Percentiles rank a stretch among this genome's conserved stretches.
Evolutionary conservation across 2,329 filamentous ascomycete species (phyloP).

Genomic region (Diaporthe helianthi): DNA sequence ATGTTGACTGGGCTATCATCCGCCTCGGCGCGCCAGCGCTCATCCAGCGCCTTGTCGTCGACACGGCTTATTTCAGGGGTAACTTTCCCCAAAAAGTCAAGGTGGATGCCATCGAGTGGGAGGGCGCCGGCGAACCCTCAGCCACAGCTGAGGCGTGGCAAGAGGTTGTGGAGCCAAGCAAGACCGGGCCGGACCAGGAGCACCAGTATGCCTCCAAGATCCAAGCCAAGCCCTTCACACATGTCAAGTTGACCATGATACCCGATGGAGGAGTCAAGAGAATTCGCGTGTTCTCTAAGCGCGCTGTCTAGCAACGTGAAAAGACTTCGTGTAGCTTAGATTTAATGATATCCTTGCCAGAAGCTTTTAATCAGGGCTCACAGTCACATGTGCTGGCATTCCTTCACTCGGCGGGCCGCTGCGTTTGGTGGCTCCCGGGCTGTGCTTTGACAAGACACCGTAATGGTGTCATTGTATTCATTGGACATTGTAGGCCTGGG

Average conservation of each 20-base stretch:
- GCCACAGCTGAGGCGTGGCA: slow-evolving; percentile 68
- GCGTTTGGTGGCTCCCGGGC: neutral
- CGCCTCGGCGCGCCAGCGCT: slow-evolving; percentile 71
- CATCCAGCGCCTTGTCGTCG: slow-evolving; percentile 73
- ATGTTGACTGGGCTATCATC: slow-evolving; percentile 84
- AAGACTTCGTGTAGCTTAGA: neutral
- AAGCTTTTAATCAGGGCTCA: neutral
- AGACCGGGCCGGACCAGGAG: slow-evolving; percentile 75
- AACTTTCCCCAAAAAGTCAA: slow-evolving; percentile 83
- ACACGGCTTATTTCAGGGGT: slow-evolving; percentile 83
- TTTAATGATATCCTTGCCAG: neutral
- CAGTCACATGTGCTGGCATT: neutral
- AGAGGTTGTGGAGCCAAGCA: slow-evolving; percentile 70
- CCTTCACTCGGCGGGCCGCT: neutral
- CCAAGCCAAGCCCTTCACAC: slow-evolving; percentile 70
- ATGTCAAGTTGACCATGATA: slow-evolving; percentile 90
- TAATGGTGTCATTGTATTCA: neutral
- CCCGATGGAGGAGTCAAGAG: slow-evolving; percentile 94
- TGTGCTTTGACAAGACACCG: neutral
- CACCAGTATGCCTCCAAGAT: slow-evolving; percentile 68
- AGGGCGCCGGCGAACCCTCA: slow-evolving; percentile 59
- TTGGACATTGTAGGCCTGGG: neutral
- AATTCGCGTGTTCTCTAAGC: slow-evolving; percentile 76
- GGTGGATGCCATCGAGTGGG: slow-evolving; percentile 68
- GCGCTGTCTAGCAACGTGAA: slow-evolving; percentile 44